These are phyloP conservation scores for Phytophthora fragariae DNA, from an alignment of 352 stramenopile genomes.

Conservation along the genomic window DNA sequence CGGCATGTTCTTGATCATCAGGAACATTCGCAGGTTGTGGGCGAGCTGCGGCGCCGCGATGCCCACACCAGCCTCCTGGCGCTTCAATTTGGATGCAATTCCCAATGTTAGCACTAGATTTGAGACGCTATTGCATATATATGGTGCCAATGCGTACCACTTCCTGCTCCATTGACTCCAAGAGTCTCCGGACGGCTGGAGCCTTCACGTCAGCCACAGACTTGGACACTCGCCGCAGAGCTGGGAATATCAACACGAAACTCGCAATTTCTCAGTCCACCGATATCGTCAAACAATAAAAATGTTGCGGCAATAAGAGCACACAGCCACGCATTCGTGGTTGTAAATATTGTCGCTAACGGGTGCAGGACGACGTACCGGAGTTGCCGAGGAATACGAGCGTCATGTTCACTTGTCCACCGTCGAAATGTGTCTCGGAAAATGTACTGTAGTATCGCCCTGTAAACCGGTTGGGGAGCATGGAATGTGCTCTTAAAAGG, in stretches of 20 bases:
- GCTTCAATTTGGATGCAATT: conserved; percentile 39
- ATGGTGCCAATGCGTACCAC: conserved; percentile 40
- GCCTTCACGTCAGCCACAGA: conserved; percentile 64
- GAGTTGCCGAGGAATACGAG: conserved; percentile 81
- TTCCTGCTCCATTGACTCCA: conserved; percentile 75
- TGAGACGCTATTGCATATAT: neutral
- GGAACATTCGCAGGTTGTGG: conserved; percentile 82
- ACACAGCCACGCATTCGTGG: neutral
- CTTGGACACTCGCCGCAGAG: conserved; percentile 77
- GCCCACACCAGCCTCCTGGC: conserved; percentile 71
- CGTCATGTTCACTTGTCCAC: conserved; percentile 39
- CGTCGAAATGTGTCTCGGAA: neutral
- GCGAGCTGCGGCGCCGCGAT: conserved; percentile 82
- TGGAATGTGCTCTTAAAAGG: too few relatives aligned
- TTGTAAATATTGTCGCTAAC: neutral
- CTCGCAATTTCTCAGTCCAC: conserved; percentile 15
- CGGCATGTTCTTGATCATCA: conserved; percentile 81
- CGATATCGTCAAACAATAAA: neutral
- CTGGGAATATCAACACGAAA: conserved; percentile 35
- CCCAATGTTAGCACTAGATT: conserved; percentile 3
- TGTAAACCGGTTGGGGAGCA: too few relatives aligned
- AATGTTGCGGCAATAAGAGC: neutral
- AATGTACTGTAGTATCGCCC: too few relatives aligned
- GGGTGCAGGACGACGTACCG: conserved; percentile 39
- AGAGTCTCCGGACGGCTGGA: conserved; percentile 53